Conservation (phyloP, 371 early-diverging fungal species). For the Mucor indicus region DNA sequence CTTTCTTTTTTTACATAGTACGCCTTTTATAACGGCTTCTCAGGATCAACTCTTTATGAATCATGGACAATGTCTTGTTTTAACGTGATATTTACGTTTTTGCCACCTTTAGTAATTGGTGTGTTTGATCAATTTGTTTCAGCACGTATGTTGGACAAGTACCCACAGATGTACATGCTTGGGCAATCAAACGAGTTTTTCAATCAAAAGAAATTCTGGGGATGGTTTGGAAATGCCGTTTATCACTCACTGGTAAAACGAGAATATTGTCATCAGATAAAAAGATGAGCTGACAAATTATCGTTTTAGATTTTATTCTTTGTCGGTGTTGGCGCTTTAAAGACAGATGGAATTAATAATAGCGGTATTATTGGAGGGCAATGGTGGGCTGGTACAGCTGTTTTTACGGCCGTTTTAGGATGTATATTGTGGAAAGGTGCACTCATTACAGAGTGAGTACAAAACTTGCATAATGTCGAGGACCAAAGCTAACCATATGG, state of each 20-base stretch:
- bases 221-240: constrained; percentile 92
- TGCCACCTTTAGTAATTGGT: constrained; percentile 89
- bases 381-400: constrained; percentile 76
- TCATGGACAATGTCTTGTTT: constrained; percentile 91
- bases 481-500: too few relatives aligned
- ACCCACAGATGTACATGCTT: constrained; percentile 94
- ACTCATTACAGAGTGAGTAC: constrained; percentile 71
- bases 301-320: constrained; percentile 54
- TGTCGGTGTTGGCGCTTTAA: constrained; percentile 59
- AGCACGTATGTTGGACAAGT: constrained; percentile 90
- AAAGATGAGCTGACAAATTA: too few relatives aligned
- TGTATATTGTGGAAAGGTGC: constrained; percentile 84
- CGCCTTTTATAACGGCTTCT: constrained; percentile 85
- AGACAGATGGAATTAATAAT: constrained; percentile 52
- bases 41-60: constrained; percentile 91
- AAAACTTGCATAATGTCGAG: not conserved
- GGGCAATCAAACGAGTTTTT: constrained; percentile 91
- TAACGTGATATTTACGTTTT: constrained; percentile 86
- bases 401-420: constrained; percentile 75
- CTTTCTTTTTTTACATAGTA: constrained; percentile 37
- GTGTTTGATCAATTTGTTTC: constrained; percentile 91
- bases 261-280: not conserved
- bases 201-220: constrained; percentile 91
- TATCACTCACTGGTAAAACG: constrained; percentile 79
- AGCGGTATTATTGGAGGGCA: constrained; percentile 70